Percentiles rank a stretch among this genome's conserved stretches.
Conservation (phyloP, 441 rosid genomes). For the Populus trichocarpa region DNA sequence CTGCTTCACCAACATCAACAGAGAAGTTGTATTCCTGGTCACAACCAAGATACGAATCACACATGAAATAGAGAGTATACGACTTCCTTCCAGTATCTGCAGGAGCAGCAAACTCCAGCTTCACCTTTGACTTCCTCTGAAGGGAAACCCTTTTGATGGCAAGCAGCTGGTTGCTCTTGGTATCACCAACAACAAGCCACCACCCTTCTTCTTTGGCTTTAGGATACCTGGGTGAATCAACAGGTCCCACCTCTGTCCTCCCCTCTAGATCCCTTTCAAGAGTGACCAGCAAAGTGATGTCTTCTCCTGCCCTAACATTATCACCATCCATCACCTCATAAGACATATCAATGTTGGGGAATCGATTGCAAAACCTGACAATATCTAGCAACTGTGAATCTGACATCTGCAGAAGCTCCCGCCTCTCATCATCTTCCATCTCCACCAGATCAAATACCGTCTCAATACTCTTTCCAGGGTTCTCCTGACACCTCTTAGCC, state of each 20-base stretch:
- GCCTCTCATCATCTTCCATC: conserved; percentile 88
- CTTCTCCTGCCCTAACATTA: conserved; percentile 50
- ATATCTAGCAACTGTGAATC: conserved; percentile 69
- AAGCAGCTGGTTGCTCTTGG: conserved; percentile 73
- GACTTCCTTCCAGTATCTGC: conserved; percentile 61
- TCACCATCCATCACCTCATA: conserved; percentile 66
- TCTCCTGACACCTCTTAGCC: conserved; percentile 85
- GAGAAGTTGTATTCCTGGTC: conserved; percentile 76
- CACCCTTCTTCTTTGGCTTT: conserved; percentile 95
- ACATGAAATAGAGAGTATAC: conserved; percentile 72
- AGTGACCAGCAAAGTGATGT: conserved; percentile 59
- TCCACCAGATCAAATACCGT: conserved; percentile 86
- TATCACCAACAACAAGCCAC: conserved; percentile 96
- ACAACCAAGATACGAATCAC: conserved; percentile 87
- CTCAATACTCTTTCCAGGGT: conserved; percentile 74
- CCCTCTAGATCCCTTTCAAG: conserved; percentile 85
- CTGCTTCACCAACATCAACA: conserved; percentile 56
- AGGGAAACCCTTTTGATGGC: conserved; percentile 86
- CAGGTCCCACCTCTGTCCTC: conserved; percentile 77
- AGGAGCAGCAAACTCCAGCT: conserved; percentile 79
- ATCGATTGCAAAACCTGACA: conserved; percentile 84
- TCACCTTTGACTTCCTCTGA: conserved; percentile 73
- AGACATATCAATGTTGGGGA: conserved; percentile 76
- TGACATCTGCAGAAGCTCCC: conserved; percentile 68
- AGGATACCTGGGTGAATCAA: conserved; percentile 70